phyloP scores from a whole-genome alignment of 176 grass and related monocot species.

The Cocos nucifera region DNA sequence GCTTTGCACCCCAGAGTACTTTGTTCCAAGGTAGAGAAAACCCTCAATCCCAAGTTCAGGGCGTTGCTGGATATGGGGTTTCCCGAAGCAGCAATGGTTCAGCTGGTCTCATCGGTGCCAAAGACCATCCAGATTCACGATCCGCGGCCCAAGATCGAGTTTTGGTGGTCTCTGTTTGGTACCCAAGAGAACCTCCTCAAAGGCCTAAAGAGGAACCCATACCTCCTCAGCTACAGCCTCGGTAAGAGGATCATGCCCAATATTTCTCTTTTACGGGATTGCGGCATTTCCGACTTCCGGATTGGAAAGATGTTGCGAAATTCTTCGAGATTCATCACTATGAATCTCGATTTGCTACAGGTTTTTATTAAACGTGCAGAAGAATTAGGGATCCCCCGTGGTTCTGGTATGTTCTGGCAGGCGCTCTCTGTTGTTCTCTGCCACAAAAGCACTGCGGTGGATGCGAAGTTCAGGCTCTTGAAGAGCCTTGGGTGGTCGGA shows the following conservation, averaged over 20 bases:
- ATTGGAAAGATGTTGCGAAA: background rate
- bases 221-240: background rate
- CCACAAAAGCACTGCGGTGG: background rate
- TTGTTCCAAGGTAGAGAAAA: conserved; percentile 3
- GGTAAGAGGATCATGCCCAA: background rate
- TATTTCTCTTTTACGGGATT: background rate
- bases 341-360: background rate
- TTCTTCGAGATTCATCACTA: background rate
- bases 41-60: background rate
- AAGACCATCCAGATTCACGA: background rate
- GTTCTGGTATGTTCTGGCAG: background rate
- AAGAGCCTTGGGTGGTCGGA: conserved; percentile 33
- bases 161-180: background rate
- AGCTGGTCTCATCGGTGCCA: background rate
- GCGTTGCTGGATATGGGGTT: background rate
- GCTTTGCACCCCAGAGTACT: background rate
- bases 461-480: background rate
- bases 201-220: background rate
- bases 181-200: background rate
- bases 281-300: background rate
- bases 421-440: background rate
- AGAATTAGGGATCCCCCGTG: background rate
- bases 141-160: background rate
- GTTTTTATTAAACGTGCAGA: background rate
- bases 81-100: background rate